Evolutionary conservation across 2,329 filamentous ascomycete genomes (phyloP).

Genomic region (Uncinocarpus reesii): DNA sequence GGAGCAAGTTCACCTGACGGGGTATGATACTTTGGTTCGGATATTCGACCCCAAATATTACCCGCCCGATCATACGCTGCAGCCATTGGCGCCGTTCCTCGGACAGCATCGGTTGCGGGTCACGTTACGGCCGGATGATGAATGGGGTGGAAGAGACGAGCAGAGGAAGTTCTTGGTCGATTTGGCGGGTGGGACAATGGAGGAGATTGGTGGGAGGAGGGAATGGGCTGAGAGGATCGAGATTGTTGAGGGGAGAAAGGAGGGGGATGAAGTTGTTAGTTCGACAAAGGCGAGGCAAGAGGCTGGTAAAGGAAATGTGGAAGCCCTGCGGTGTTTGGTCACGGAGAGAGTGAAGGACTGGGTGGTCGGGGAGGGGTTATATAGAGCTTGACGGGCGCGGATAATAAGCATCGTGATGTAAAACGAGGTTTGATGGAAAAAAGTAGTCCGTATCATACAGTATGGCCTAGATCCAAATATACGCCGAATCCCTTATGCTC

Average conservation of each 20-base stretch:
- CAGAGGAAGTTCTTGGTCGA: slow-evolving; percentile 31
- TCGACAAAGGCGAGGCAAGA: slow-evolving; percentile 36
- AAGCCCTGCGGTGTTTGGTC: slow-evolving; percentile 30
- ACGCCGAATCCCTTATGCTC: slow-evolving; percentile 3
- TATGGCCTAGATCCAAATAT: slow-evolving; percentile 1
- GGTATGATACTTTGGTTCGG: slow-evolving; percentile 41
- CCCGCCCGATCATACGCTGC: slow-evolving; percentile 35
- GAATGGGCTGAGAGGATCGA: slow-evolving; percentile 38
- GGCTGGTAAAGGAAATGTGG: slow-evolving; percentile 21
- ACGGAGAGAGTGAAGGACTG: slow-evolving; percentile 27
- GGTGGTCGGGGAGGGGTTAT: slow-evolving; percentile 26
- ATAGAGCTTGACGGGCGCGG: slow-evolving; percentile 15
- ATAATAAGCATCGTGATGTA: not conserved
- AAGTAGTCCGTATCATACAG: not conserved
- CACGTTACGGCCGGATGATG: slow-evolving; percentile 34
- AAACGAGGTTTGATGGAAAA: not conserved
- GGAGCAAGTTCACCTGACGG: slow-evolving; percentile 40
- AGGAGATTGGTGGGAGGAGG: slow-evolving; percentile 29
- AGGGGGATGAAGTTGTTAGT: slow-evolving; percentile 32
- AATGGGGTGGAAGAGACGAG: slow-evolving; percentile 32
- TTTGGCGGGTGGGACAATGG: slow-evolving; percentile 31
- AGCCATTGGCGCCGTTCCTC: slow-evolving; percentile 35
- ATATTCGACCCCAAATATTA: slow-evolving; percentile 43
- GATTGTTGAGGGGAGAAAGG: slow-evolving; percentile 32
- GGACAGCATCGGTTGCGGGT: slow-evolving; percentile 36